Base-by-base conservation (phyloP, 2,329 filamentous ascomycete genomes). In the Fusarium sulawesiense region DNA sequence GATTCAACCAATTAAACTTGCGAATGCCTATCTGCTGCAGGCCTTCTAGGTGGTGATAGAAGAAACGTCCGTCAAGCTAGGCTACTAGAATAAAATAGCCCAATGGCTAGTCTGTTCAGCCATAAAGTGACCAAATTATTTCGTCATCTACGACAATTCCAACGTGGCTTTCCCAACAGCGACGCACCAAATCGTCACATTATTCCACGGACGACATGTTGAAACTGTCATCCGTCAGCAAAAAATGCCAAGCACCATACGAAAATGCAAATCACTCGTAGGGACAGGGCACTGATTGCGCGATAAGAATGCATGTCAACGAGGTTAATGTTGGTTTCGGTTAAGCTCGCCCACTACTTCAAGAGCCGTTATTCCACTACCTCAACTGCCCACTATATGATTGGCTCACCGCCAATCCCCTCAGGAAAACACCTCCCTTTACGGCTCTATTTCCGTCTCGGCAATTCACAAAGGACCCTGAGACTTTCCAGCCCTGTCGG, bases 1-100 rank as follows among this genome's bases (percentile, higher is more conserved):
- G 5, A 4, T 18, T 4, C 16, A 6, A 11, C 18, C 34, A n/a
- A 37, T n/a, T 7, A 2, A 11, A n/a, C 0, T 4, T 3, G 2
- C 5, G 6, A 9, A 34, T 34, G 2, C 32, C 7, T 8, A 25
- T 23, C 21, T 23, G 21, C 21, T 23, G 21, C 21, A 23, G 21
- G 21, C 21, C 16, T 10, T 18, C 4, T 2, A 12, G 29, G 29
- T 13, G 12, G 29, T 2, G 29, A 30, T 1, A 7, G 12, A 30
- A 7, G 2, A 30, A 7, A 13, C 7, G 12, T 7, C 12, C 10
- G 12, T 30, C 29, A 13, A 30, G 27, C 27, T 29, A 12, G 27
- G 11, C 11, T 29, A 29, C 12, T 7, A 13, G 12, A 30, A 30
- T 7, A 30, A 13, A 30, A 1, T 13, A 13, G 29, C 12, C 29